Evolutionary conservation across 108 stramenopile genomes (phyloP).

Genomic region (Epipyxis sp.): DNA sequence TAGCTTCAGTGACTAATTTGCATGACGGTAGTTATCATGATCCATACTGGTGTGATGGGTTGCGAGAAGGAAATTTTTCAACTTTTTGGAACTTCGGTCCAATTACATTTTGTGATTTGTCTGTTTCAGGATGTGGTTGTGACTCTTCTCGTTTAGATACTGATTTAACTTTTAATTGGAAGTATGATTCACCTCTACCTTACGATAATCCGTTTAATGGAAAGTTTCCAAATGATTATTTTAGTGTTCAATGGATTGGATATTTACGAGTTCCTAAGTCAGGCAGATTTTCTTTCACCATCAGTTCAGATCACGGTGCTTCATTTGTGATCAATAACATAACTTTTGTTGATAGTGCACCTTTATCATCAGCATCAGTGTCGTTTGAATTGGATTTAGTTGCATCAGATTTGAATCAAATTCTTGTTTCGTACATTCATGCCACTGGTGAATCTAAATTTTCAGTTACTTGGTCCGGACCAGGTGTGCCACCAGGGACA

Average conservation of each 20-base stretch:
- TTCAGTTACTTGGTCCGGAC: slow-evolving; percentile 14
- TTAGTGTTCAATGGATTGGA: slow-evolving; percentile 66
- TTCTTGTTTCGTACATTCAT: slow-evolving; percentile 58
- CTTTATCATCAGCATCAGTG: slow-evolving; percentile 24
- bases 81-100: slow-evolving; percentile 4
- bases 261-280: slow-evolving; percentile 48
- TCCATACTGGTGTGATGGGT: slow-evolving; percentile 28
- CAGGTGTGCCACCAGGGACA: background rate
- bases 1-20: background rate
- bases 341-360: slow-evolving; percentile 52
- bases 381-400: slow-evolving; percentile 32
- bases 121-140: slow-evolving; percentile 46
- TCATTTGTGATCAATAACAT: slow-evolving; percentile 51
- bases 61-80: background rate
- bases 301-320: slow-evolving; percentile 49
- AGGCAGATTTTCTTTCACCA: slow-evolving; percentile 51
- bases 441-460: background rate
- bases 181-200: slow-evolving; percentile 54
- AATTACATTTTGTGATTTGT: background rate
- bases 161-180: slow-evolving; percentile 64
- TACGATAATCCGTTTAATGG: slow-evolving; percentile 27
- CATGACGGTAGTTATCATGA: slow-evolving; percentile 14
- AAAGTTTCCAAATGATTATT: slow-evolving; percentile 67
- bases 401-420: slow-evolving; percentile 46
- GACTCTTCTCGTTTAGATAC: slow-evolving; percentile 64